phyloP scores from a whole-genome alignment of 2,329 filamentous ascomycete genomes.

The Monosporascus ibericus region DNA sequence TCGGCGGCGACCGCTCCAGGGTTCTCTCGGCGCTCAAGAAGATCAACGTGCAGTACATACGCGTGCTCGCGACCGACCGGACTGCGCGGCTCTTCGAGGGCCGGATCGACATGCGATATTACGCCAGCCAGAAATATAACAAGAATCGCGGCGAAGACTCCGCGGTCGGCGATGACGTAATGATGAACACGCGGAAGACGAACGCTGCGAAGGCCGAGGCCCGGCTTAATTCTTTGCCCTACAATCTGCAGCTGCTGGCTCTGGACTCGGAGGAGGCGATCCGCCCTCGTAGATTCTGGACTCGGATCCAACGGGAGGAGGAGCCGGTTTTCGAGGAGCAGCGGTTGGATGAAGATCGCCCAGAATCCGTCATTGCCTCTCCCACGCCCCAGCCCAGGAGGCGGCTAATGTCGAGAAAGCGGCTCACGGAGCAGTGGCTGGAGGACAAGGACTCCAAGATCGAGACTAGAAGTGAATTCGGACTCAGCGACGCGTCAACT shows the following conservation, averaged over 20 bases:
- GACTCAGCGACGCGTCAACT: neutral
- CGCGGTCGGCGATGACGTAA: slow-evolving; percentile 10
- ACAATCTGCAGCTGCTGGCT: slow-evolving; percentile 18
- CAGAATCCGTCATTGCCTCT: neutral
- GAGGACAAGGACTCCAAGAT: neutral
- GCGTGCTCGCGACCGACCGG: slow-evolving; percentile 26
- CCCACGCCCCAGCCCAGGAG: neutral
- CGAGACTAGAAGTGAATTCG: neutral
- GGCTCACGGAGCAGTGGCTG: slow-evolving; percentile 11
- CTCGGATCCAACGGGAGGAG: neutral
- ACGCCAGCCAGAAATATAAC: slow-evolving; percentile 9
- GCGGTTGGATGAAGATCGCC: neutral
- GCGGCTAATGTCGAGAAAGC: slow-evolving; percentile 3
- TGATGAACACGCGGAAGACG: slow-evolving; percentile 1
- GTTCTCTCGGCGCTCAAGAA: slow-evolving; percentile 25
- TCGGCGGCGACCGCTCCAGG: slow-evolving; percentile 17
- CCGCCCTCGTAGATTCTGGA: slow-evolving; percentile 11
- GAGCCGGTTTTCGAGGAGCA: slow-evolving; percentile 4
- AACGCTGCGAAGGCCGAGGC: slow-evolving; percentile 1
- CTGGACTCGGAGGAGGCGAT: slow-evolving; percentile 11
- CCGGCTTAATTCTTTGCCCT: slow-evolving; percentile 9
- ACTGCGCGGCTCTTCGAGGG: slow-evolving; percentile 11
- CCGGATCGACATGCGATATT: slow-evolving; percentile 14
- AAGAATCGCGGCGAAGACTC: slow-evolving; percentile 1
- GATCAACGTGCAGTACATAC: slow-evolving; percentile 30